phyloP scores from a whole-genome alignment of 257 asterid species.

The Dorcoceras hygrometricum region DNA sequence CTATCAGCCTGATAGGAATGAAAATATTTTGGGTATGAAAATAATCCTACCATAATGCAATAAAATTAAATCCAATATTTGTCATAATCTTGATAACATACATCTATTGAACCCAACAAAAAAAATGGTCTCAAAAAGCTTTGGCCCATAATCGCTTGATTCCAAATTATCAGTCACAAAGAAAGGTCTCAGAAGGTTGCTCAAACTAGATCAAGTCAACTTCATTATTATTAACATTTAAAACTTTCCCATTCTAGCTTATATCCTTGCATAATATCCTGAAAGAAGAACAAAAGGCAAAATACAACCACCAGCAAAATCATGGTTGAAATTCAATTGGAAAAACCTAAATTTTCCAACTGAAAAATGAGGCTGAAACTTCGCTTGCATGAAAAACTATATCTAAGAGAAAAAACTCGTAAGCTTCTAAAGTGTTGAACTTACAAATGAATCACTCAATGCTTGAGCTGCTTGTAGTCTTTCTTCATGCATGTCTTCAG shows the following conservation, averaged over 20 bases:
- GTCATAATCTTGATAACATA: background rate
- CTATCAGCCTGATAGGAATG: background rate
- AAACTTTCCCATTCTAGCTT: conserved; percentile 4
- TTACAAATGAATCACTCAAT: conserved; percentile 68
- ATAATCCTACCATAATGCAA: background rate
- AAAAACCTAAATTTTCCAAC: background rate
- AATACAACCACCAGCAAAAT: conserved; percentile 6
- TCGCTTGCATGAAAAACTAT: background rate
- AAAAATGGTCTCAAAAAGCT: conserved; percentile 9
- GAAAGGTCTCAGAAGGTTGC: conserved; percentile 21
- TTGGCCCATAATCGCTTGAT: background rate
- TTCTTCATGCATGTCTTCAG: conserved; percentile 97
- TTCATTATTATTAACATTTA: conserved; percentile 8
- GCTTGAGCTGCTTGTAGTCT: conserved; percentile 82
- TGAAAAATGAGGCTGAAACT: background rate
- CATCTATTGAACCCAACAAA: conserved; percentile 13
- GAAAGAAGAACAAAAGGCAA: background rate
- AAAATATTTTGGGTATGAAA: background rate
- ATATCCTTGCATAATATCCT: background rate
- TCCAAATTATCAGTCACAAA: conserved; percentile 1
- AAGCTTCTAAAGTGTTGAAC: conserved; percentile 24
- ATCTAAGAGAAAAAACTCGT: conserved; percentile 17
- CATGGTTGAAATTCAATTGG: conserved; percentile 3
- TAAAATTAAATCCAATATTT: too few relatives aligned
- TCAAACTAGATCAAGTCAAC: conserved; percentile 20